Evolutionary conservation across 495 filamentous ascomycete genomes (phyloP), one percentile per base, ranked within the genome.

Genomic region (Platismatia glauca): DNA sequence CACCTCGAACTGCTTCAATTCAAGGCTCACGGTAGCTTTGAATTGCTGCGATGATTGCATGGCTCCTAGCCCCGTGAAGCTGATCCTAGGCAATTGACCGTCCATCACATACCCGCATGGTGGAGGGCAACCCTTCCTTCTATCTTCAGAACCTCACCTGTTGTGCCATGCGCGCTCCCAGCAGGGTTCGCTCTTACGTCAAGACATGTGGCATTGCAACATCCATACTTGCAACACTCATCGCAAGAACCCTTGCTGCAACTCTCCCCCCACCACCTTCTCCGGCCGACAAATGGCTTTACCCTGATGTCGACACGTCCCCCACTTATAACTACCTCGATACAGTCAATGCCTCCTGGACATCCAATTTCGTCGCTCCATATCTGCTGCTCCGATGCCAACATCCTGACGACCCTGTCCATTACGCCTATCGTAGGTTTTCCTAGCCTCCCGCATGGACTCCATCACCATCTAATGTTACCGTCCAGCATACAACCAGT

Each of bases 371-470:
- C 29, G 27, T 53, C 29, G 50, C 50, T 20, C 50, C 50, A 33
- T 53, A 53, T 33, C 29, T 53, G 27, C 50, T 53, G 16, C 50
- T 53, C 50, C 50, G 50, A 7, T 53, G 50, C 50, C 50, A 53
- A 33, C 50, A 53, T 33, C 50, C 50, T 4, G 12, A 53, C 16
- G 50, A 53, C 29, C 15, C 27, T 29, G 29, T n/a, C 50, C 50
- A 53, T 29, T 53, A 53, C 33, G 50, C 50, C 9, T 53, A 53
- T 53, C 50, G 50, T 53, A 53, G 12, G 29, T 53, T 29, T 53
- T 33, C 20, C 29, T 12, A 6, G 27, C 7, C 9, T 33, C 50
- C 29, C 50, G 15, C 24, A 34, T 0, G 16, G 50, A 11, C 50
- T 31, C 29, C 16, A 31, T n/a, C 27, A 8, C 11, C 2, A 53